Percentiles rank a stretch among this genome's conserved stretches.
phyloP scores from a whole-genome alignment of 345 rosid genomes.

The Nephelium lappaceum region DNA sequence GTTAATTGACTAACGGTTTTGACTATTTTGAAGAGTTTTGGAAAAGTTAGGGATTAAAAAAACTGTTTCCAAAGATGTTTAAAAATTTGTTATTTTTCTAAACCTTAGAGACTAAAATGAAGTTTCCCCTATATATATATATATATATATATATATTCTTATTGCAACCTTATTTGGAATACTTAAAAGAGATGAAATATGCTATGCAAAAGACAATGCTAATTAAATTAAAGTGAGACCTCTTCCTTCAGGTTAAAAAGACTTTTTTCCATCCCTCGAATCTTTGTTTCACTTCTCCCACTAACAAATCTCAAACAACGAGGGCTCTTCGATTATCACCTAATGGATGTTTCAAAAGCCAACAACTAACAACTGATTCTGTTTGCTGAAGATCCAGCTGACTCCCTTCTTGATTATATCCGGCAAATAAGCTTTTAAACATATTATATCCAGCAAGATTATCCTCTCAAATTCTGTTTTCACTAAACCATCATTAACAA shows the following conservation, averaged over 20 bases:
- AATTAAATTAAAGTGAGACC: neutral
- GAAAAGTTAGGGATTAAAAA: no score
- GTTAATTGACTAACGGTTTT: no score
- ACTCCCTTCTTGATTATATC: neutral
- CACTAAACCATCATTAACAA: no score
- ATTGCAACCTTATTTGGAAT: neutral
- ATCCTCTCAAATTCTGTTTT: no score
- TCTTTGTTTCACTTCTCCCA: neutral
- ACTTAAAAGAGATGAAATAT: neutral
- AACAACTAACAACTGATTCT: neutral
- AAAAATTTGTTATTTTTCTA: no score
- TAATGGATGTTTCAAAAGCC: neutral
- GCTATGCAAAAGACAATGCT: neutral
- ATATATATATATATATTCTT: neutral
- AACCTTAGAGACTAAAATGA: no score
- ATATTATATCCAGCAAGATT: neutral
- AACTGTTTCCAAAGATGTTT: no score
- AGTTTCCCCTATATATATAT: no score
- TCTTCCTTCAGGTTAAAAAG: neutral
- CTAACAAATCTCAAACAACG: neutral
- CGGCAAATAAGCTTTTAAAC: neutral
- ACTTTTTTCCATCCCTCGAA: constrained; percentile 1
- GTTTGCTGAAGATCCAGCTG: neutral
- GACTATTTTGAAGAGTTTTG: no score
- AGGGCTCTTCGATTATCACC: neutral